Percentiles rank a stretch among this genome's conserved stretches.
phyloP scores from a whole-genome alignment of 1,284 basidiomycete genomes.

The Xerocomus minutiporus region DNA sequence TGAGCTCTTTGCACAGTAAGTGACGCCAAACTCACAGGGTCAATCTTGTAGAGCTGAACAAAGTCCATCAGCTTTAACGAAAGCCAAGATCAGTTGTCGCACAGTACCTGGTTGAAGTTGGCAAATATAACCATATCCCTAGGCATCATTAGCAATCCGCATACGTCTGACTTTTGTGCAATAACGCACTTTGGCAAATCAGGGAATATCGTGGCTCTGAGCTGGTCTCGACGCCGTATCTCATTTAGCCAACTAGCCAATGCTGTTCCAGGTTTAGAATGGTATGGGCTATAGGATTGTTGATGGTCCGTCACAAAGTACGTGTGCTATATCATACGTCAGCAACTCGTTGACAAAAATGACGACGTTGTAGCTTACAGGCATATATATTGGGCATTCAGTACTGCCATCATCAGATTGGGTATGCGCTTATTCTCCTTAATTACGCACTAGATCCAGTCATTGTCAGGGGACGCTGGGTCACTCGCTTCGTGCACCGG shows the following conservation, averaged over 20 bases:
- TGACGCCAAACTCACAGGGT: conserved; percentile 37
- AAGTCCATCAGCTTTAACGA: conserved; percentile 15
- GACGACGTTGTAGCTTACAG: conserved; percentile 28
- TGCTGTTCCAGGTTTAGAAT: conserved; percentile 11
- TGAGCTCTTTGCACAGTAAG: conserved; percentile 3
- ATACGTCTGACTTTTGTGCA: background rate
- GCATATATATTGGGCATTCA: conserved; percentile 53
- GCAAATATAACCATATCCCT: conserved; percentile 55
- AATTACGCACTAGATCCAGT: conserved; percentile 51
- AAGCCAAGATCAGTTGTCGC: conserved; percentile 8
- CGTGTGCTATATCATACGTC: conserved; percentile 37
- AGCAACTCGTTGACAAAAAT: background rate
- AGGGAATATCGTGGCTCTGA: conserved; percentile 45
- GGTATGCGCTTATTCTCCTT: background rate
- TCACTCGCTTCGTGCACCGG: conserved; percentile 44
- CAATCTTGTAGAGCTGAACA: conserved; percentile 50
- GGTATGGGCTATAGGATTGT: conserved; percentile 38
- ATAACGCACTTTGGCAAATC: conserved; percentile 42
- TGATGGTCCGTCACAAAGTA: conserved; percentile 63
- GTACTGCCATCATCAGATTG: conserved; percentile 27
- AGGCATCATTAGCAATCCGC: background rate
- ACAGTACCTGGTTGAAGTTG: conserved; percentile 57
- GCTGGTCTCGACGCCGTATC: conserved; percentile 40
- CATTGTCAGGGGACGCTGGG: conserved; percentile 43
- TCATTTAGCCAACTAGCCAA: conserved; percentile 46